Base-by-base conservation (phyloP, 2,329 filamentous ascomycete species). In the Metarhizium humberi region DNA sequence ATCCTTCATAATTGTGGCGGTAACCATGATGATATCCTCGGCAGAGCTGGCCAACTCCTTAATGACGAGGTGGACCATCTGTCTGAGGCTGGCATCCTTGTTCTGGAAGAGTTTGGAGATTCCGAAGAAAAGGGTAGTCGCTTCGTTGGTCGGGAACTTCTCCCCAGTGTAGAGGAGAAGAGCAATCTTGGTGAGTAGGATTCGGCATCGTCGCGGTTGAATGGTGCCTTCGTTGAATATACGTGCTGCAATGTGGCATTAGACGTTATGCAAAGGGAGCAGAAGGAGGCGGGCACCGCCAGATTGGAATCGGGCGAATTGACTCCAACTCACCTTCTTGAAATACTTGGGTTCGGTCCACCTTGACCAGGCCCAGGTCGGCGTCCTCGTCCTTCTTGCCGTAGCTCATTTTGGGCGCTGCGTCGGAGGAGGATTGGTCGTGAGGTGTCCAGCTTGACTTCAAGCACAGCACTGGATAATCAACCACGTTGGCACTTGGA, bases 21-120 rank as follows among this genome's bases (percentile, higher is more conserved):
- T 99, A 59, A 96, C 94, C 94, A 99, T 97, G 71, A 99, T 99
- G 61, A 96, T 95, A 79, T 99, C 94, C 77, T 97, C 91, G 57
- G 94, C 94, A 29, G 91, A 96, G 72, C 86, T 85, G 63, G 92
- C 90, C 67, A 99, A 80, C 81, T 99, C 94, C 83, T 97, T 99
- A 78, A 97, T 90, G 70, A 96, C 86, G 62, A 97, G 81, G 76
- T 97, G 95, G 52, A 99, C 92, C 92, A 97, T 96, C 79, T 99
- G 94, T 67, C 94, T 90, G 69, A 99, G 80, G 66, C 90, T 92
- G 66, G 92, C 88, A 86, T 99, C 94, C 75, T 96, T 97, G 76
- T 97, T 97, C 79, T 97, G 92, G 81, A 99, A 99, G 58, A 97
- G 83, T 81, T 97, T 97, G 59, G 92, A 97, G 73, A 95, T 97